Evolutionary conservation across 2,329 filamentous ascomycete species (phyloP), one percentile per base, ranked within the genome.

Genomic region (Colletotrichum chrysophilum): DNA sequence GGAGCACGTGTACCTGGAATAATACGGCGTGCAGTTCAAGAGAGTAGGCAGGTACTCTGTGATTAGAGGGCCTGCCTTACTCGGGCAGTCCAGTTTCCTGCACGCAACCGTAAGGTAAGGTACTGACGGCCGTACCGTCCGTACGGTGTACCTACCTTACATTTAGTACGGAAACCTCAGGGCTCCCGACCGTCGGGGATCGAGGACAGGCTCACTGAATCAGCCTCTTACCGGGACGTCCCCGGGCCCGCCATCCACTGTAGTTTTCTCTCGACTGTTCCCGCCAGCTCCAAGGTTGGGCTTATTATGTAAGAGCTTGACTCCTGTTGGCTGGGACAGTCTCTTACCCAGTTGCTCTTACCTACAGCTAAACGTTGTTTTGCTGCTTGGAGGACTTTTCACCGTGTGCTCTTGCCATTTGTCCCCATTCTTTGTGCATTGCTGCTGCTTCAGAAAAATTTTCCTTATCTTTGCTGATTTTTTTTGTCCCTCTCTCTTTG

Each of bases 241-340:
- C 71, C 72, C 36, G 55, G 68, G 36, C 61, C 61, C 55, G 24
- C 30, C 36, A 58, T 61, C 48, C n/a, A 52, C 62, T 43, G 32
- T 55, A 66, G 38, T 66, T 66, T 66, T 66, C 64, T 52, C 64
- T 66, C 64, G 21, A 16, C 26, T 62, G 28, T 61, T 61, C 62
- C 34, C 62, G 62, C 34, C 64, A 24, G 24, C 21, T 16, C 60
- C 73, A 72, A 75, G 43, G 70, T 69, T 76, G 74, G 65, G 62
- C 36, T 67, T 65, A 74, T 76, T 76, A 76, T 76, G 74, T 76
- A 76, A 76, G 74, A 76, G 75, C 21, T 73, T 77, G 69, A 32
- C n/a, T 61, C 64, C 69, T 62, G 75, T 77, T 77, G 75, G 75
- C 75, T 73, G 52, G 69, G 26, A 2, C 56, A 38, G 60, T 64